Conservation (phyloP, 1,284 basidiomycete genomes). For the Fomitiporia mediterranea region DNA sequence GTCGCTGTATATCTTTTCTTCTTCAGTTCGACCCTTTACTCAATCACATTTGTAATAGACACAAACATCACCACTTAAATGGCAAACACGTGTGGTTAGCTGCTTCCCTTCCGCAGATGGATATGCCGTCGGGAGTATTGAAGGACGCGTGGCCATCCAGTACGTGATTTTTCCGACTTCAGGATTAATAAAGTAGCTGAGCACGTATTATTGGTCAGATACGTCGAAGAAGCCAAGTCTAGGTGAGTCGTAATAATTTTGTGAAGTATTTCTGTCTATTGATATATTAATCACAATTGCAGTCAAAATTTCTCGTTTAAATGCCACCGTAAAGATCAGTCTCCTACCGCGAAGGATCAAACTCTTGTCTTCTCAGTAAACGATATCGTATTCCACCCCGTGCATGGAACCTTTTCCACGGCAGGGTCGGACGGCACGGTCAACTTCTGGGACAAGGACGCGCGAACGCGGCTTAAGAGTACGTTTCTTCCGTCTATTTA, state of each 20-base stretch:
- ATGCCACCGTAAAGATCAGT: slow-evolving; percentile 82
- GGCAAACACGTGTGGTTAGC: slow-evolving; percentile 88
- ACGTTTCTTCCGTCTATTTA: slow-evolving; percentile 28
- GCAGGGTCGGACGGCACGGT: slow-evolving; percentile 74
- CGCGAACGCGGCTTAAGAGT: slow-evolving; percentile 87
- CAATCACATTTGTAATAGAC: slow-evolving; percentile 40
- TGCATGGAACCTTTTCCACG: slow-evolving; percentile 92
- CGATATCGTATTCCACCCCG: slow-evolving; percentile 86
- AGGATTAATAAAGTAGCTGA: slow-evolving; percentile 10
- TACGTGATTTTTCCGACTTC: slow-evolving; percentile 38
- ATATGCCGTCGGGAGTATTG: slow-evolving; percentile 91
- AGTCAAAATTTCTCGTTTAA: slow-evolving; percentile 95
- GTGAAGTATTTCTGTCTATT: background rate
- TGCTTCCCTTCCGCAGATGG: slow-evolving; percentile 83
- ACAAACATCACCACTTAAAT: slow-evolving; percentile 82
- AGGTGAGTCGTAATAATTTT: slow-evolving; percentile 38
- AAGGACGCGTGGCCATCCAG: slow-evolving; percentile 96
- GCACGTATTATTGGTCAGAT: slow-evolving; percentile 40
- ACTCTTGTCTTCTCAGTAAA: slow-evolving; percentile 90
- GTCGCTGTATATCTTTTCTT: slow-evolving; percentile 22
- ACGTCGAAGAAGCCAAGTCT: slow-evolving; percentile 75
- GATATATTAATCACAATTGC: slow-evolving; percentile 8
- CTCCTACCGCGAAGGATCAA: slow-evolving; percentile 63
- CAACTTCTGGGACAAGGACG: slow-evolving; percentile 89
- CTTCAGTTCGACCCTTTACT: slow-evolving; percentile 3